Conservation (phyloP, 2,329 filamentous ascomycete species). For the Penicillium sp. region DNA sequence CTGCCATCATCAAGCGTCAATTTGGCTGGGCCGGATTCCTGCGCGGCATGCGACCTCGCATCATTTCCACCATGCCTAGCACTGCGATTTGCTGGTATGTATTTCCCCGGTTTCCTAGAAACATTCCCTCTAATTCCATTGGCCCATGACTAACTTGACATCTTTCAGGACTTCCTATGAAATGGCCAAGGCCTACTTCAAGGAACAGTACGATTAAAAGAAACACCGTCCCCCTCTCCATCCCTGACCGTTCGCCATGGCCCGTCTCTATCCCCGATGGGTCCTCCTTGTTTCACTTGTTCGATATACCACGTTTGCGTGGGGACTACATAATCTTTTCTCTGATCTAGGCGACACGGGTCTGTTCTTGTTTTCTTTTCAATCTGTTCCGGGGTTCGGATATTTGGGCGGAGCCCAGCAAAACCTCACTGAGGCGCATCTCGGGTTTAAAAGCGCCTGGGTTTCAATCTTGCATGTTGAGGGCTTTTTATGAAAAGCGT, state of each 20-base stretch:
- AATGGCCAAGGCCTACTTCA: conserved; percentile 70
- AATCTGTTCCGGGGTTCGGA: conserved; percentile 5
- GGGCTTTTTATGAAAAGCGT: conserved; percentile 20
- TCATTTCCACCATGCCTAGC: conserved; percentile 96
- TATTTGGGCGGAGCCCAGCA: conserved; percentile 14
- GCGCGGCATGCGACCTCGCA: conserved; percentile 84
- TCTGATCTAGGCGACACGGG: conserved; percentile 15
- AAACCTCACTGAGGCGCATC: conserved; percentile 9
- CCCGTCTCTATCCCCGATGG: conserved; percentile 4
- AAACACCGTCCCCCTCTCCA: background rate
- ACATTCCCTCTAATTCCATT: background rate
- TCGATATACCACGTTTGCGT: conserved; percentile 13
- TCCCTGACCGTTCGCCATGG: conserved; percentile 6
- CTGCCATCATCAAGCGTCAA: conserved; percentile 76
- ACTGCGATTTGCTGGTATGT: conserved; percentile 97
- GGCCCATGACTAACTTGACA: conserved; percentile 11
- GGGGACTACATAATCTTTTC: conserved; percentile 12
- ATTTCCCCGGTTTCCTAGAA: background rate
- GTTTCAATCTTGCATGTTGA: conserved; percentile 20
- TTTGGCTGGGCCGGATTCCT: conserved; percentile 89
- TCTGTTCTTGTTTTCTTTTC: conserved; percentile 14
- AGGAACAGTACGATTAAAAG: conserved; percentile 40
- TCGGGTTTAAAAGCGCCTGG: conserved; percentile 4
- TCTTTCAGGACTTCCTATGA: conserved; percentile 62
- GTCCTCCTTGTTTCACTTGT: conserved; percentile 9